Evolutionary conservation across 2,329 filamentous ascomycete species (phyloP), one percentile per base, ranked within the genome.

Genomic region (Diplodia scrobiculata): DNA sequence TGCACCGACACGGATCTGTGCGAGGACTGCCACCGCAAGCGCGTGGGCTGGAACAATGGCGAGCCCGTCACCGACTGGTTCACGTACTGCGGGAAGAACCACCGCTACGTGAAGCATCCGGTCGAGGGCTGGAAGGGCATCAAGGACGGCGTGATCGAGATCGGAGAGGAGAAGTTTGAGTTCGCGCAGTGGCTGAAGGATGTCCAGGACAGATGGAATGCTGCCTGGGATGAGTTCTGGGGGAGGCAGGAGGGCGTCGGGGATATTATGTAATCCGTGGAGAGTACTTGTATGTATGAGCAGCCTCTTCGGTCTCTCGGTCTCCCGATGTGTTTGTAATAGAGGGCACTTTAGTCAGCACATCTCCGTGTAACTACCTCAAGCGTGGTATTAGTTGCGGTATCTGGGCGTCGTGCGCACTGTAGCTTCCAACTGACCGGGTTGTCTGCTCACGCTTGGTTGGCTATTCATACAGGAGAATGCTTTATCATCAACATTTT

Each of bases 171-270:
- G 14, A 54, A 67, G 29, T 17, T 70, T 2, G 17, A 66, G 9
- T 68, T 73, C 11, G 66, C 62, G 45, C 67, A 68, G 0, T 73
- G 70, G 71, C 25, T 72, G 9, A 63, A 62, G 36, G 66, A 58
- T 9, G 34, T 71, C 36, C 69, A 71, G 41, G 66, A 68, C 25
- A 67, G 66, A 38, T 73, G 70, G 72, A 53, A 38, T 17, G 63
- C 67, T 25, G 71, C 70, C 29, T 73, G 71, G 71, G 67, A 69
- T 34, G 50, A 10, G 13, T 72, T 67, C 48, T 73, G 70, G 71
- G 58, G 52, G 13, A 67, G 41, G 38, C 66, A 70, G 41, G 67
- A 34, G 45, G 58, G 29, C 6, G 27, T 50, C n/a, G 11, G 2
- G 11, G 58, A 62, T 25, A 19, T 62, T 10, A 14, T 36, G 41